These are phyloP conservation scores for Angomonas ambiguus DNA, from an alignment of 208 protist genomes.

Conservation along the genomic window DNA sequence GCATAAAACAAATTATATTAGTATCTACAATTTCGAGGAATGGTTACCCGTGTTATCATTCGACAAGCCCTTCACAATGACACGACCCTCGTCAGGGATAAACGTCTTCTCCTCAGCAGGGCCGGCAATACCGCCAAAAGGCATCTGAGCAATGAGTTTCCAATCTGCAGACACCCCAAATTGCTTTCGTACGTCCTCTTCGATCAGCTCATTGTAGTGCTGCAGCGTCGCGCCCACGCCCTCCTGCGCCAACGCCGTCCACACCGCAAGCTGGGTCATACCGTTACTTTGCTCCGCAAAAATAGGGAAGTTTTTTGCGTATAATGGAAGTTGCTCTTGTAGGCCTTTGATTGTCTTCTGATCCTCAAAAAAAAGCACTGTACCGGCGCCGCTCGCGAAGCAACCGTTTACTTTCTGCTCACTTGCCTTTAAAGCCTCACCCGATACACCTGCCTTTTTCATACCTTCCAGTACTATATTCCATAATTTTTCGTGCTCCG, in stretches of 20 bases:
- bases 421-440: constrained; percentile 17
- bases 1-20: too few species aligned
- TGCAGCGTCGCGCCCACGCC: constrained; percentile 28
- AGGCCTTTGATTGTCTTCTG: not conserved
- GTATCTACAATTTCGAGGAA: too few species aligned
- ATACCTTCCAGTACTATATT: constrained; percentile 13
- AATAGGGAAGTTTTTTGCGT: constrained; percentile 27
- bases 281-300: constrained; percentile 23
- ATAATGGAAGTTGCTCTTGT: constrained; percentile 21
- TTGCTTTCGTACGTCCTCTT: not conserved
- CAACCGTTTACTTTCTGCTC: constrained; percentile 33
- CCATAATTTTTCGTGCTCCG: constrained; percentile 29
- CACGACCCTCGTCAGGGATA: constrained; percentile 26
- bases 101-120: constrained; percentile 16
- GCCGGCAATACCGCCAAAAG: constrained; percentile 24
- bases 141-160: constrained; percentile 38
- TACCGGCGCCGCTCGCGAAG: constrained; percentile 27
- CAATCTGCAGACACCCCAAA: constrained; percentile 25
- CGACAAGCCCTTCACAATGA: not conserved
- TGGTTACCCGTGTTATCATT: too few species aligned
- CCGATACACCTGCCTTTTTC: constrained; percentile 3
- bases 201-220: constrained; percentile 47
- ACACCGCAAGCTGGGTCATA: constrained; percentile 44
- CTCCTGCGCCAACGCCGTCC: constrained; percentile 27
- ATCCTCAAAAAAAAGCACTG: constrained; percentile 41